Evolutionary conservation across 2,329 filamentous ascomycete genomes (phyloP).

Genomic region (Phoma herbarum): DNA sequence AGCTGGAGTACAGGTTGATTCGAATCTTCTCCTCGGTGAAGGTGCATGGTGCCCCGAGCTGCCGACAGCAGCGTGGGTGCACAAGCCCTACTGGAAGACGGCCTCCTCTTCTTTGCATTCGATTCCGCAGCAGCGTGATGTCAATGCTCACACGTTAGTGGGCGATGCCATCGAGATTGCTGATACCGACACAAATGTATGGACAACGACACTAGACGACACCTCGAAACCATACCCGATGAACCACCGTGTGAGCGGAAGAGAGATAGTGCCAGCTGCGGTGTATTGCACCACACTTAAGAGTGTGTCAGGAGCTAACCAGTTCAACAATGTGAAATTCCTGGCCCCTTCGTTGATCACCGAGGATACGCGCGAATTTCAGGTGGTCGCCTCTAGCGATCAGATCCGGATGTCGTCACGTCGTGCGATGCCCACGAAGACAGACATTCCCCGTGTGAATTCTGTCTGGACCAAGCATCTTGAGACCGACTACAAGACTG

Average conservation of each 20-base stretch:
- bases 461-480: slow-evolving; percentile 49
- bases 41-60: slow-evolving; percentile 19
- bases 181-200: slow-evolving; percentile 22
- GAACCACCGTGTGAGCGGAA: slow-evolving; percentile 52
- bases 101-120: slow-evolving; percentile 10
- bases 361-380: slow-evolving; percentile 46
- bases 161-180: slow-evolving; percentile 24
- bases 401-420: slow-evolving; percentile 49
- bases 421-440: slow-evolving; percentile 31
- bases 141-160: slow-evolving; percentile 27
- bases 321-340: slow-evolving; percentile 47
- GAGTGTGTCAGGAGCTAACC: slow-evolving; percentile 41
- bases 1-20: slow-evolving; percentile 43
- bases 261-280: slow-evolving; percentile 56
- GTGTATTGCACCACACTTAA: slow-evolving; percentile 54
- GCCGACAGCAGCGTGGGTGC: slow-evolving; percentile 39
- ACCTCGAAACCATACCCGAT: slow-evolving; percentile 55
- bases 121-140: slow-evolving; percentile 20
- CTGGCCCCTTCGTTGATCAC: slow-evolving; percentile 51
- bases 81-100: slow-evolving; percentile 30
- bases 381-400: slow-evolving; percentile 47
- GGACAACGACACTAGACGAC: slow-evolving; percentile 49
- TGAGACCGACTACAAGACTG: slow-evolving; percentile 25
- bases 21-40: slow-evolving; percentile 13
- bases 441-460: slow-evolving; percentile 9